Base-by-base conservation (phyloP, 2,329 filamentous ascomycete species). In the Trichophyton verrucosum region DNA sequence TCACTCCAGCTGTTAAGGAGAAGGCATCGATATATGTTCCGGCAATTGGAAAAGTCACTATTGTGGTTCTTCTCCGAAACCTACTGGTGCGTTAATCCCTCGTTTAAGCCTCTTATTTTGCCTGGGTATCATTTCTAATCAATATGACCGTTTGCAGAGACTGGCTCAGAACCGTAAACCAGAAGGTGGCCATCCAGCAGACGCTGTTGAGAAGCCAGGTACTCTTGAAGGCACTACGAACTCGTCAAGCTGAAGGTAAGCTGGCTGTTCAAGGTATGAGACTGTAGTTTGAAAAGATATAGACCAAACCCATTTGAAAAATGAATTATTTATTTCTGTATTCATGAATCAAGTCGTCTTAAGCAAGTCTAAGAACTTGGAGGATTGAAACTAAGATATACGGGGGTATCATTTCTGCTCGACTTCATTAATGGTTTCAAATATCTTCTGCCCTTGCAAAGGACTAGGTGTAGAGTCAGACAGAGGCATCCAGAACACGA, bases 21-120 rank as follows among this genome's bases (percentile, higher is more conserved):
- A 95, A 91, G 78, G 94, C 94, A 1, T 91, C 90, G 3, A 95
- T 99, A 69, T 99, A 96, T 69, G 91, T 97, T 17, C 94, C 94
- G 1, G 94, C 92, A 0, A 95, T 96, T 66, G 94, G 94, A 68
- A 99, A 97, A 78, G 92, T 97, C 56, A 99, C 94, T 0, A 97
- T 97, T 72, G 89, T 92, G 15, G 86, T 96, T 38, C 77, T 99
- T 62, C 78, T 97, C 69, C 81, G 94, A 61, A 99, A 99, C 71
- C 76, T 97, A 40, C 81, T 97, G 70, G 89, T 94, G 77, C 76
- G 86, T 82, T 30, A 30, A 30, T 30, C 5, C 13, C 7, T 38
- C 13, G 11, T 11, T 38, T 17, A 27, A 13, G 22, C 3, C 22
- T 55, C 15, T 3, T 27, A 17, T 38, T 38, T 46, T 36, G 33